Conservation (phyloP, 2,329 filamentous ascomycete species). For the Xylaria sp. region DNA sequence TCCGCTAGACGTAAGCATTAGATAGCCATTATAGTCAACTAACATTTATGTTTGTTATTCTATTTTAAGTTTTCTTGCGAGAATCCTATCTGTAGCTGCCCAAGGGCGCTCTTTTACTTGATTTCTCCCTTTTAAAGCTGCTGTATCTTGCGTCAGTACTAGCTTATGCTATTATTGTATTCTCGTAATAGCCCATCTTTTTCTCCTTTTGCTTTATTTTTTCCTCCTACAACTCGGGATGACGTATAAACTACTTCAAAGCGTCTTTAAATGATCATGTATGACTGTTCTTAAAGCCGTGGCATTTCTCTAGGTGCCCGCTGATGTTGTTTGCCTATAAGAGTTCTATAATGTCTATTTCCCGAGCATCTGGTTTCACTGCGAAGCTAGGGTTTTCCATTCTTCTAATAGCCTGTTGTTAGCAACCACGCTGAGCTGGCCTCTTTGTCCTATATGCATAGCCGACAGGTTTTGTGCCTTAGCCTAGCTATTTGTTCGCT, state of each 20-base stretch:
- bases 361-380: slow-evolving; percentile 6
- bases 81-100: neutral
- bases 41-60: neutral
- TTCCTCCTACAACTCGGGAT: slow-evolving; percentile 15
- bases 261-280: neutral
- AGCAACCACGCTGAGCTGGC: neutral
- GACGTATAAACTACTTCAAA: slow-evolving; percentile 22
- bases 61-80: slow-evolving; percentile 1
- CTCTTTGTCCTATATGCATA: slow-evolving; percentile 9
- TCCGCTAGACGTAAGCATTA: slow-evolving; percentile 8
- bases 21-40: neutral
- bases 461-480: slow-evolving; percentile 7
- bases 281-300: slow-evolving; percentile 2
- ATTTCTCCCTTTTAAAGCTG: slow-evolving; percentile 10
- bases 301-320: slow-evolving; percentile 18
- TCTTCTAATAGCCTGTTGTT: neutral
- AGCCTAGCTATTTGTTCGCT: slow-evolving; percentile 19
- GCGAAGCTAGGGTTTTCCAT: slow-evolving; percentile 6
- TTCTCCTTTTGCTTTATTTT: slow-evolving; percentile 21
- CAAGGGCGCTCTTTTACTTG: slow-evolving; percentile 11
- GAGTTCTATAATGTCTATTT: slow-evolving; percentile 4
- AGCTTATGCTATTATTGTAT: slow-evolving; percentile 1
- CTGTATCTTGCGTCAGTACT: slow-evolving; percentile 22
- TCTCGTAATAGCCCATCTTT: neutral
- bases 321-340: slow-evolving; percentile 1